A percentile compares a stretch with the other conserved stretches of the same genome.
These are phyloP conservation scores for Coemansia sp. DNA, from an alignment of 192 early-diverging fungal genomes.

Conservation along the genomic window DNA sequence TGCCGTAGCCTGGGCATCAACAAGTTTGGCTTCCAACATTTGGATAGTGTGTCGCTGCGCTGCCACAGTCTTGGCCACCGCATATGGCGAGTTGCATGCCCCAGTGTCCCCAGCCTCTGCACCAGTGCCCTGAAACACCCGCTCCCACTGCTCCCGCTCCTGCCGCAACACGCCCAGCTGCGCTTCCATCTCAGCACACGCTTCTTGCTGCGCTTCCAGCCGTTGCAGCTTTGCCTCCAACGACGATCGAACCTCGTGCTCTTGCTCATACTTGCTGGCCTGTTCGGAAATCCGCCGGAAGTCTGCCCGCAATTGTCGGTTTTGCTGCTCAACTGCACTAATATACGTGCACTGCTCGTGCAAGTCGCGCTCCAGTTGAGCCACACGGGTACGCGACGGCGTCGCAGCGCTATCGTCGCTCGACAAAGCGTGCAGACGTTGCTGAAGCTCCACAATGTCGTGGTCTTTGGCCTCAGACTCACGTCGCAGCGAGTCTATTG, in stretches of 20 bases:
- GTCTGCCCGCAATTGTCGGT: constrained; percentile 57
- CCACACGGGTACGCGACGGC: constrained; percentile 26
- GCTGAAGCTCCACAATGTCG: constrained; percentile 16
- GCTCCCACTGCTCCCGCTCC: constrained; percentile 49
- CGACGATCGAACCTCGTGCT: constrained; percentile 22
- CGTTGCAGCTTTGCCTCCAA: constrained; percentile 60
- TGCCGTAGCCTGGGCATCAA: constrained; percentile 8
- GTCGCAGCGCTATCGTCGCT: neutral
- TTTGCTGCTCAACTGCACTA: constrained; percentile 54
- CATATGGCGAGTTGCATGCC: constrained; percentile 22
- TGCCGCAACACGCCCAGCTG: constrained; percentile 45
- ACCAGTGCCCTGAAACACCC: constrained; percentile 22
- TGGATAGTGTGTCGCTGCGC: constrained; percentile 23
- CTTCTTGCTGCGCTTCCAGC: constrained; percentile 51
- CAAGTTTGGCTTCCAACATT: constrained; percentile 20
- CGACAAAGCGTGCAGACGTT: constrained; percentile 5
- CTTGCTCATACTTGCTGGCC: constrained; percentile 55
- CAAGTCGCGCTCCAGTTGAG: constrained; percentile 50
- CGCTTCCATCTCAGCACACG: constrained; percentile 37
- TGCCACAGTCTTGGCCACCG: constrained; percentile 24
- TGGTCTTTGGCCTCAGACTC: constrained; percentile 15
- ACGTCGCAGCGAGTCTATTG: constrained; percentile 5
- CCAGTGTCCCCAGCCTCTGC: neutral
- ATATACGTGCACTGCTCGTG: constrained; percentile 59
- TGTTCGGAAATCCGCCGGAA: constrained; percentile 45